phyloP scores from a whole-genome alignment of 108 stramenopile species.

The Seminavis robusta region DNA sequence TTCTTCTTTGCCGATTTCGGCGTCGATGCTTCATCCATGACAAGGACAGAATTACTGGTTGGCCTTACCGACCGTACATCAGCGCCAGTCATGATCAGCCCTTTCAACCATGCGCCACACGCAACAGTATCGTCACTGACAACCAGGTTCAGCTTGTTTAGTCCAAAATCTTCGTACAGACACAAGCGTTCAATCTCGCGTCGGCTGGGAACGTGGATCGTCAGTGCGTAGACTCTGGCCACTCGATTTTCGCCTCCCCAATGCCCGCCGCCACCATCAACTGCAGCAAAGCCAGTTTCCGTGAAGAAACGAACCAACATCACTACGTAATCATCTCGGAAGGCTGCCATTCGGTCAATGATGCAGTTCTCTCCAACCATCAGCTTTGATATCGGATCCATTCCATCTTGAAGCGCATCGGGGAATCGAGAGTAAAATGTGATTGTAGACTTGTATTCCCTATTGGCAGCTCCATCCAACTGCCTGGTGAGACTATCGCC shows the following conservation, averaged over 20 bases:
- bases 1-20: slow-evolving; percentile 7
- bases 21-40: not conserved
- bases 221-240: not conserved
- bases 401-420: not conserved
- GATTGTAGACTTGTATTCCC: not conserved
- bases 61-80: slow-evolving; percentile 1
- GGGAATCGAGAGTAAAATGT: not conserved
- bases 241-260: not conserved
- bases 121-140: slow-evolving; percentile 2
- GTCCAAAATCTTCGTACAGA: not conserved
- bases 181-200: slow-evolving; percentile 5
- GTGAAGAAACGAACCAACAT: no score
- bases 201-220: not conserved
- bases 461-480: not conserved
- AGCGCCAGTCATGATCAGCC: slow-evolving; percentile 9
- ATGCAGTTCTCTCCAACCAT: not conserved
- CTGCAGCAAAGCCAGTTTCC: no score
- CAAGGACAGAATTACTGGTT: not conserved
- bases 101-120: not conserved
- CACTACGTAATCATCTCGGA: slow-evolving; percentile 2
- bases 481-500: not conserved
- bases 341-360: not conserved
- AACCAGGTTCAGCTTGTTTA: not conserved
- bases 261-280: no score
- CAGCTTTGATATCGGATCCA: not conserved